These are phyloP conservation scores for Acer saccharum DNA, from an alignment of 345 rosid genomes.

Conservation along the genomic window DNA sequence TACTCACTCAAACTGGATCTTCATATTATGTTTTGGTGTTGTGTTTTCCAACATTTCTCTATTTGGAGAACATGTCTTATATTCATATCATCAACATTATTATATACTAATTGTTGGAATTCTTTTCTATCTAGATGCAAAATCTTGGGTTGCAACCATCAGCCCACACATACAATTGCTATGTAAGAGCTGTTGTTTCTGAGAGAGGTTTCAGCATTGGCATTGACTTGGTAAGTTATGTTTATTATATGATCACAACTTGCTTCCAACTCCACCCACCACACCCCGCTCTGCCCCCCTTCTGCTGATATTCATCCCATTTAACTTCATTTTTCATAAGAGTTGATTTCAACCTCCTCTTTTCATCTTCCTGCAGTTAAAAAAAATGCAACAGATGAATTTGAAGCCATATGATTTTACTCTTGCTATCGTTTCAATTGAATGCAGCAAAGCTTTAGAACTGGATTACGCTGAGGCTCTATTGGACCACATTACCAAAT, in stretches of 20 bases:
- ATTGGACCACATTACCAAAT: constrained; percentile 55
- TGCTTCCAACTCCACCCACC: background rate
- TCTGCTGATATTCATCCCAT: background rate
- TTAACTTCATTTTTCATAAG: constrained; percentile 10
- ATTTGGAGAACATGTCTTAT: background rate
- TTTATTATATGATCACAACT: constrained; percentile 16
- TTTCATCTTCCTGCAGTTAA: constrained; percentile 51
- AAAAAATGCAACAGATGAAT: constrained; percentile 59
- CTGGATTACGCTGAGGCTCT: constrained; percentile 80
- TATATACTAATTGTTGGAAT: constrained; percentile 13
- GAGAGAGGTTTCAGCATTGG: constrained; percentile 49
- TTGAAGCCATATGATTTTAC: constrained; percentile 70
- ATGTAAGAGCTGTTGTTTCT: constrained; percentile 60
- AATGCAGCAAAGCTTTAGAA: constrained; percentile 65
- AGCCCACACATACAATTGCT: constrained; percentile 60
- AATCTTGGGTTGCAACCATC: constrained; percentile 74
- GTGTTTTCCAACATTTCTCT: background rate
- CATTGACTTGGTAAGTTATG: constrained; percentile 56
- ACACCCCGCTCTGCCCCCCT: background rate
- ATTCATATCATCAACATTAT: background rate
- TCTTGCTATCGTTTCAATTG: constrained; percentile 58
- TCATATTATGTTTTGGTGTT: background rate
- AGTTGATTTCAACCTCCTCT: background rate
- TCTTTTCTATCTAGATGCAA: constrained; percentile 60
- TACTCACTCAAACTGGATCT: background rate